Evolutionary conservation across 306 rosid genomes (phyloP), one percentile per base, ranked within the genome.

Genomic region (Canavalia gladiata): DNA sequence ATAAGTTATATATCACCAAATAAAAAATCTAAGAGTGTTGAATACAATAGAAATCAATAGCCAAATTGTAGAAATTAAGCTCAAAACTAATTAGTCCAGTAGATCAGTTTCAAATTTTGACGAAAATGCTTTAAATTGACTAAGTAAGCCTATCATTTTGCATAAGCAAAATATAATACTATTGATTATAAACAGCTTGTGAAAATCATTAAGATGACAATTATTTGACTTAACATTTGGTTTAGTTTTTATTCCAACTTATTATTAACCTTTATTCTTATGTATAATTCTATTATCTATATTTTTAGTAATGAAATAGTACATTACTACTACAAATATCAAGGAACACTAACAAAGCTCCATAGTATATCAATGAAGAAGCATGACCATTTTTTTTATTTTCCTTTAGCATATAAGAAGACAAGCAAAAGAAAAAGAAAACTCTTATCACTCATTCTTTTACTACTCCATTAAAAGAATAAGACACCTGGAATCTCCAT

Each of bases 391-490:
- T 35, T 1, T 7, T 69, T 37, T 1, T 10, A 3, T 10, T 28
- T 4, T 18, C 1, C 68, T 87, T 75, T 77, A 12, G 30, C 68
- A 55, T 18, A 18, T 37, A 85, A 82, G 3, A 68, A 79, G 82
- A n/a, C 33, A 72, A 87, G 75, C 66, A 84, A 86, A 87, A 82
- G 88, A 62, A 86, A 86, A 88, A 81, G 87, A 76, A 73, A 28
- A 72, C 68, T 67, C 35, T 39, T 59, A 83, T 66, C 83, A 58
- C 89, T 64, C 84, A 88, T 76, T 75, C 81, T 42, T 39, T 75
- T 74, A 74, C 33, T 47, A 25, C 42, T 9, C 25, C 25, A 18
- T 18, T 18, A 18, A 18, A 18, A 18, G 25, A 18, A 18, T 18
- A 18, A 18, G 25, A 18, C 25, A 18, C 25, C 25, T 18, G 0